phyloP scores from a whole-genome alignment of 805 yeast genomes.

The Metschnikowia kofuensis region DNA sequence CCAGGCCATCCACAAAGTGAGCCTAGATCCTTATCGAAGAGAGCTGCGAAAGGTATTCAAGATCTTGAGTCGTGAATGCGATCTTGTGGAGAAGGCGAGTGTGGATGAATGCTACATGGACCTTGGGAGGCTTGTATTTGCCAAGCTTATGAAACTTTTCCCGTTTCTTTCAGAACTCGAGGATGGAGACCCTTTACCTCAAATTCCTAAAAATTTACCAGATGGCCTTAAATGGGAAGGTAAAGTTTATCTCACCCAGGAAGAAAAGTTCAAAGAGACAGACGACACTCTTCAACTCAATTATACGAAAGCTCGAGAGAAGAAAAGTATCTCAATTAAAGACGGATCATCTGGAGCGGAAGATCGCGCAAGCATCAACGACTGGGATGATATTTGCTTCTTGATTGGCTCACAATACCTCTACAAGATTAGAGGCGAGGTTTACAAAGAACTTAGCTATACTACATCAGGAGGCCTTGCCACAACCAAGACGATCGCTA shows the following conservation, averaged over 20 bases:
- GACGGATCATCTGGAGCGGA: slow-evolving; percentile 45
- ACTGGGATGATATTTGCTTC: slow-evolving; percentile 80
- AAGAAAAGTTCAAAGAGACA: slow-evolving; percentile 5
- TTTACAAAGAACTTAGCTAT: slow-evolving; percentile 61
- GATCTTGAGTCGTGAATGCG: slow-evolving; percentile 60
- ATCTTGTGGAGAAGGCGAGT: slow-evolving; percentile 85
- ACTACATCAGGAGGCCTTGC: slow-evolving; percentile 91
- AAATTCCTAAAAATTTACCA: slow-evolving; percentile 40
- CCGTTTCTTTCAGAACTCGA: slow-evolving; percentile 42
- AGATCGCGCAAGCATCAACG: slow-evolving; percentile 12
- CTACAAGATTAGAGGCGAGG: slow-evolving; percentile 48
- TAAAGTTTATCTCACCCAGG: slow-evolving; percentile 13
- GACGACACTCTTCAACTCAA: slow-evolving; percentile 1
- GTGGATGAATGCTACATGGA: slow-evolving; percentile 92
- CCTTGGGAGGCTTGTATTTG: slow-evolving; percentile 62
- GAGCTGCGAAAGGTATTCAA: slow-evolving; percentile 78
- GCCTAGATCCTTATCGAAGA: slow-evolving; percentile 86
- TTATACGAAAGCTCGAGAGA: slow-evolving; percentile 2
- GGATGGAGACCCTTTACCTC: slow-evolving; percentile 37
- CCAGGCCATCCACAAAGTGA: slow-evolving; percentile 71
- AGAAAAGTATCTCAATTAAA: slow-evolving; percentile 1
- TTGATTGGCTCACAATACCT: slow-evolving; percentile 65
- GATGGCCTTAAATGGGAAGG: slow-evolving; percentile 31
- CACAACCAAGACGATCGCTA: slow-evolving; percentile 73
- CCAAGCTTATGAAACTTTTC: slow-evolving; percentile 37